Base-by-base conservation (phyloP, 176 grass and related monocot genomes). In the Carex scoparia region DNA sequence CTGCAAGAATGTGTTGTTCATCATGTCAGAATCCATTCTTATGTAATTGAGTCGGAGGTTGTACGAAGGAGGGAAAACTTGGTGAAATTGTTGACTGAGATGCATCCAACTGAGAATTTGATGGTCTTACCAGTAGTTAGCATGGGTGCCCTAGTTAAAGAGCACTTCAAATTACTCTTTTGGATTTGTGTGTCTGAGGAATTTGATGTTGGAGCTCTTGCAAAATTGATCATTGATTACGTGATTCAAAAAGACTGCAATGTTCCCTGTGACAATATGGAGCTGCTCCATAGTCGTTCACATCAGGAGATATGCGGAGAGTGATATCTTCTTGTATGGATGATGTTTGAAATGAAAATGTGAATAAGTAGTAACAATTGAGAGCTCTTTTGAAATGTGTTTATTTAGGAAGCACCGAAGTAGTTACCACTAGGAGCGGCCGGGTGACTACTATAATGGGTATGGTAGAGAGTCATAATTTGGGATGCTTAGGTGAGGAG, bases 331-430 rank as follows among this genome's bases (percentile, higher is more conserved):
- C 81, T 84, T 0, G 9, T 94, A 40, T 75, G 0, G 88, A 94
- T 12, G 85, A 86, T 40, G 81, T 87, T 0, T 94, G 89, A 89
- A 86, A 78, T 33, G 87, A 91, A 35, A 84, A 81, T 0, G 0
- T 18, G 1, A 1, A 27, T 0, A 84, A 65, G 42, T 91, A 89
- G 92, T 32, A 90, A 0, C 11, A 18, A 0, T 40, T 94, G 10
- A 80, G 58, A 48, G 83, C 0, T 7, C 73, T 13, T 32, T n/a
- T 86, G 69, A 42, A 19, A 0, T 42, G 60, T 32, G 84, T 38
- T 84, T 86, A 53, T 46, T 4, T 4, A 0, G 86, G 88, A 27
- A 92, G 88, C 15, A 37, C n/a, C 0, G 65, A 91, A 69, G 0
- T 94, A 0, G 77, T 91, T 53, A 94, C 92, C 23, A 81, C 55